Percentiles rank a stretch among this genome's conserved stretches.
These are phyloP conservation scores for Curvularia verruculosa DNA, from an alignment of 2,329 filamentous ascomycete species.

Conservation along the genomic window DNA sequence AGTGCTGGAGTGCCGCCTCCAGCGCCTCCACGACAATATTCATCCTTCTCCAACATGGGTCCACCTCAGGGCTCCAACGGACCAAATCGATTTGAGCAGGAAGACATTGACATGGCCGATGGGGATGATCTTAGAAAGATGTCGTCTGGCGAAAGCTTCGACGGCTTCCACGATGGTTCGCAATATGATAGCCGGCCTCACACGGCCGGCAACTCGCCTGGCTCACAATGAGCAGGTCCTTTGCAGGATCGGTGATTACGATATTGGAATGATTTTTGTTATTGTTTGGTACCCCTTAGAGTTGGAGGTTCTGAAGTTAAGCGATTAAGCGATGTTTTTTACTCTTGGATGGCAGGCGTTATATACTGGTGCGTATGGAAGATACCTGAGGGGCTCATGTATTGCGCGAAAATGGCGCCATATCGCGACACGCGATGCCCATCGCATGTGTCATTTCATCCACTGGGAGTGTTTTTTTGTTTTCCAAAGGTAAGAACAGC, in stretches of 20 bases:
- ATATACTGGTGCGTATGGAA: slow-evolving; percentile 3
- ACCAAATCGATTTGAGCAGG: slow-evolving; percentile 17
- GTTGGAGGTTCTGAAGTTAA: slow-evolving; percentile 2
- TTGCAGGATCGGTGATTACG: background rate
- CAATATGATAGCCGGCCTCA: slow-evolving; percentile 33
- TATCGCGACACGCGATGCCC: slow-evolving; percentile 21
- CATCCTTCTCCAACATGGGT: slow-evolving; percentile 28
- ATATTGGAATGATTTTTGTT: background rate
- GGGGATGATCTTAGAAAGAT: slow-evolving; percentile 28
- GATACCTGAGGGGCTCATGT: background rate
- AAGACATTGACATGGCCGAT: slow-evolving; percentile 41
- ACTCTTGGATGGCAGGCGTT: slow-evolving; percentile 15
- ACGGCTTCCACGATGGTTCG: slow-evolving; percentile 39
- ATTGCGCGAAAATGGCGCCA: slow-evolving; percentile 26
- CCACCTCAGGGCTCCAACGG: slow-evolving; percentile 23
- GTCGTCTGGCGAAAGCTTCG: slow-evolving; percentile 39
- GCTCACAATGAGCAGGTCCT: slow-evolving; percentile 19
- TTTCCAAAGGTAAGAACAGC: background rate
- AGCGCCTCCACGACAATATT: slow-evolving; percentile 28
- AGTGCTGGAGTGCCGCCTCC: slow-evolving; percentile 47
- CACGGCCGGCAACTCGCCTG: slow-evolving; percentile 30
- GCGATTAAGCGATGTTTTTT: slow-evolving; percentile 17
- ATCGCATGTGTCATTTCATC: background rate
- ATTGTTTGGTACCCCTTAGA: background rate
- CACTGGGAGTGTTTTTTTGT: slow-evolving; percentile 1